These are phyloP conservation scores for Fusarium devonianum DNA, from an alignment of 2,329 filamentous ascomycete genomes.

Conservation along the genomic window DNA sequence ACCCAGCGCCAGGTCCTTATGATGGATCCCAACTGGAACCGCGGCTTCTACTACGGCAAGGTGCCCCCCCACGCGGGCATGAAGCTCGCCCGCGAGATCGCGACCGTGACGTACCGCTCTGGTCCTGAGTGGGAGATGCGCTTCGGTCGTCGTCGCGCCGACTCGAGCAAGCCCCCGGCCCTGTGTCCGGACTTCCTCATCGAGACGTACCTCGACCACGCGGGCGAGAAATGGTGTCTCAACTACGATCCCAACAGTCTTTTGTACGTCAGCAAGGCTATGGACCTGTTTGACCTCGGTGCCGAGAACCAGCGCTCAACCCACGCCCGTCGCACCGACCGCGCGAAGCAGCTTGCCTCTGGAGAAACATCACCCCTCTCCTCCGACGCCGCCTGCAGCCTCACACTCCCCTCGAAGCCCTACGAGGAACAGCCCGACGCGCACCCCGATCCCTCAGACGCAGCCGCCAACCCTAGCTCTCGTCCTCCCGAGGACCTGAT, in stretches of 20 bases:
- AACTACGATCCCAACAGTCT: constrained; percentile 96
- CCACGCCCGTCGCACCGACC: constrained; percentile 66
- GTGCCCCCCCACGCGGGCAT: constrained; percentile 95
- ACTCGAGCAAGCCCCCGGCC: constrained; percentile 84
- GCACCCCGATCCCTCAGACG: constrained; percentile 45
- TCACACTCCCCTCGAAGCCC: constrained; percentile 82
- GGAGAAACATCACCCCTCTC: constrained; percentile 58
- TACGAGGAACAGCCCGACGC: constrained; percentile 81
- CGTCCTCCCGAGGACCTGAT: constrained; percentile 82
- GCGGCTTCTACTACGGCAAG: constrained; percentile 89
- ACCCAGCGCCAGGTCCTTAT: constrained; percentile 97
- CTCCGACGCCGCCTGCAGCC: constrained; percentile 63
- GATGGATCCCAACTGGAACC: constrained; percentile 98
- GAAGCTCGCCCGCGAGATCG: constrained; percentile 97
- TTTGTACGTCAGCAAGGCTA: constrained; percentile 96
- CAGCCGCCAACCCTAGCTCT: constrained; percentile 44
- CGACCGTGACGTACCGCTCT: constrained; percentile 95
- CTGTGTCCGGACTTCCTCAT: constrained; percentile 98
- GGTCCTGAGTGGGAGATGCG: constrained; percentile 97
- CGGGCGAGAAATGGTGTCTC: constrained; percentile 96
- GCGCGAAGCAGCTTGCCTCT: constrained; percentile 63
- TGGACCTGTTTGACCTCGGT: constrained; percentile 97
- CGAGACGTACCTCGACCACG: constrained; percentile 97
- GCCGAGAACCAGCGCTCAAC: constrained; percentile 71
- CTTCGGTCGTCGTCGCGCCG: constrained; percentile 87